Conservation (phyloP, 768 basidiomycete species). For the Macrolepiota fuliginosa region DNA sequence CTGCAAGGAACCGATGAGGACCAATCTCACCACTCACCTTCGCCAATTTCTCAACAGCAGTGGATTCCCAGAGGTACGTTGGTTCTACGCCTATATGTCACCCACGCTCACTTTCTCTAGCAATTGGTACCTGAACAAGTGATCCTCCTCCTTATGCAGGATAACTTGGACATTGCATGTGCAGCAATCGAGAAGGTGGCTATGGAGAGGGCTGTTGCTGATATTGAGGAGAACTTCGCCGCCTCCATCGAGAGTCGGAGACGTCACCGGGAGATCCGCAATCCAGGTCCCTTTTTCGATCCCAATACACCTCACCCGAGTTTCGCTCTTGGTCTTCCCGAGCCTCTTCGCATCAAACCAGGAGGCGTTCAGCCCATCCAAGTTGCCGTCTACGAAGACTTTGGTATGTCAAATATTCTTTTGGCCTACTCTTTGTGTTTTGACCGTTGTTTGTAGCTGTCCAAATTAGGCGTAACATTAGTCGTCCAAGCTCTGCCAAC, state of each 20-base stretch:
- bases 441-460: not conserved
- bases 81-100: not conserved
- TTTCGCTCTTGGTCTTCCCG: constrained; percentile 75
- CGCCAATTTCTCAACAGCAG: constrained; percentile 81
- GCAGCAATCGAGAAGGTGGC: constrained; percentile 95
- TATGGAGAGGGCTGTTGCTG: constrained; percentile 91
- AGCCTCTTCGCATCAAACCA: constrained; percentile 82
- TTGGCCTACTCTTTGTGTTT: not conserved
- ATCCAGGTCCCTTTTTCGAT: constrained; percentile 86
- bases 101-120: constrained; percentile 21
- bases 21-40: constrained; percentile 86
- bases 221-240: constrained; percentile 89
- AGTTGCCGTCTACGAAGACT: constrained; percentile 92
- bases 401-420: constrained; percentile 45
- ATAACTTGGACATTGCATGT: constrained; percentile 93
- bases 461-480: constrained; percentile 45
- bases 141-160: constrained; percentile 74
- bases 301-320: constrained; percentile 66
- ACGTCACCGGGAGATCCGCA: constrained; percentile 78
- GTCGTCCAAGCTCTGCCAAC: constrained; percentile 69
- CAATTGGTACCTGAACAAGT: constrained; percentile 82
- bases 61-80: constrained; percentile 79
- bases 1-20: constrained; percentile 95
- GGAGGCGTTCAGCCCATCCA: constrained; percentile 83
- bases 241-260: constrained; percentile 80